Base-by-base conservation (phyloP, 2,329 filamentous ascomycete species). In the Pyrenochaeta sp. region DNA sequence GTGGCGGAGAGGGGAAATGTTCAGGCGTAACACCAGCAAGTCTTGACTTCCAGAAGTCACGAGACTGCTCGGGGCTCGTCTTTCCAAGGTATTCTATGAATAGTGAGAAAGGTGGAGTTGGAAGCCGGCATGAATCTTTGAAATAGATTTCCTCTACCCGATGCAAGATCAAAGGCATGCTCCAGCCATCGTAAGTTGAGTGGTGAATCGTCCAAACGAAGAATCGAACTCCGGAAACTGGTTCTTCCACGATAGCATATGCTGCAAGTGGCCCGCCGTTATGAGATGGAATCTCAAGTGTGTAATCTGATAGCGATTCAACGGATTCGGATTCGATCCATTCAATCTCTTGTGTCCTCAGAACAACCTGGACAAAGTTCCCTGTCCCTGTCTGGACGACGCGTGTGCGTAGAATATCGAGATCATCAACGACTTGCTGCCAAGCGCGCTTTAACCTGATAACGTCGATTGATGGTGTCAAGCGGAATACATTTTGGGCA, bases 121-220 rank as follows among this genome's bases (percentile, higher is more conserved):
- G n/a, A 14, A 14, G 4, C n/a, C 5, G 31, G 31, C 4, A 33
- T 4, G 5, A 6, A 4, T 11, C 31, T 12, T 33, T 12, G 14
- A 33, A 14, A 33, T 33, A 33, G n/a, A 15, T 11, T 33, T 15
- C 11, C 33, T 23, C 30, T 4, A 49, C 46, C 27, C 33, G 37
- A 36, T 49, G 5, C 32, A 49, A 18, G 12, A 49, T 32, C 7
- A 49, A 21, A n/a, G 30, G 30, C 37, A 49, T 42, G 3, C 27
- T 33, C 46, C 46, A 49, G 39, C 46, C 37, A 43, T 49, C 46
- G 46, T 49, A 49, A 14, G 39, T 49, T 17, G 46, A 49, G 18
- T 49, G 46, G 18, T 49, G 46, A n/a, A 31, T 33, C 5, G 37
- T 49, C 46, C 37, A 49, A 43, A 49, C 21, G n/a, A 49, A 35